Evolutionary conservation across 495 filamentous ascomycete species (phyloP), one percentile per base, ranked within the genome.

Genomic region (Platismatia glauca): DNA sequence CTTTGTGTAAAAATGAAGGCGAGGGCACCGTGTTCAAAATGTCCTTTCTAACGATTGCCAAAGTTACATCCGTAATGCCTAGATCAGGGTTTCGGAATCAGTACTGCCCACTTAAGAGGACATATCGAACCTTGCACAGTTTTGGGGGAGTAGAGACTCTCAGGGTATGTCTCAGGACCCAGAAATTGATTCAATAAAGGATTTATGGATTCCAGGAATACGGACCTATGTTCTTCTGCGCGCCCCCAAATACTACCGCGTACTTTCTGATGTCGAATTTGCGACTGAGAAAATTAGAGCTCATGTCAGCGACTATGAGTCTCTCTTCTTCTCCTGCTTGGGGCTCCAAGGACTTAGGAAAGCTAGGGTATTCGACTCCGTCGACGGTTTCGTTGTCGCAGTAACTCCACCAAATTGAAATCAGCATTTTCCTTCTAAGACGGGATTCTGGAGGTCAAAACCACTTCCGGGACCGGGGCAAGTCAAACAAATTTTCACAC

Each of bases 341-440:
- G 4, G 78, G 64, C 61, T 82, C 83, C 29, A 90, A 77, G 37
- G 74, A 71, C 58, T 80, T 73, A 18, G 93, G 92, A 69, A 95
- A 91, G 5, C 65, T 70, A 18, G 87, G 90, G 69, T 92, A 96
- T 71, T 97, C 93, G n/a, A 97, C 90, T 56, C 94, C 93, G 73
- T 96, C 92, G 8, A 93, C 89, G 1, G 89, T 93, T 79, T 97
- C 93, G 66, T 97, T 97, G 73, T 94, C 90, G 74, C 93, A 97
- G 69, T 84, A 90, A 75, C 43, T 46, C 22, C n/a, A 22, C 5
- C n/a, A 46, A 1, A 1, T 9, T 12, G 8, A 7, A 22, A 5
- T 46, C n/a, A 46, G 43, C 18, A n/a, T n/a, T 18, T 22, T 7
- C 9, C 6, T 9, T 46, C 3, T 22, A 7, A 1, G 9, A 22